phyloP scores from a whole-genome alignment of 495 filamentous ascomycete genomes.

The Penicillium pulvis region DNA sequence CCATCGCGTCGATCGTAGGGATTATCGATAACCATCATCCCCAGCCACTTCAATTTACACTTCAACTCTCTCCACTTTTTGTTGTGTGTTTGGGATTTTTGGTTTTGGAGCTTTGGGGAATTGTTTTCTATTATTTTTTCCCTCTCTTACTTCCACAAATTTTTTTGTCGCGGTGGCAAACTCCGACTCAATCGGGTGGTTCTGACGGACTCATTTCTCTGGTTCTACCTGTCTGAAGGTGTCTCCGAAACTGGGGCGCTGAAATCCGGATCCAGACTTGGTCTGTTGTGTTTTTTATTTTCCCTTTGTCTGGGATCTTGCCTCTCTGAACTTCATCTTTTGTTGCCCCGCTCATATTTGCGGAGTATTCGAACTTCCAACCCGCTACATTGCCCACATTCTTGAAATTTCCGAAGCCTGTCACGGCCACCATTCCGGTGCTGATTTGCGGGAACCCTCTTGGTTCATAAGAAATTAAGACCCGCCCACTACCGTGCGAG shows the following conservation, averaged over 20 bases:
- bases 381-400: constrained; percentile 12
- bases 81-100: constrained; percentile 9
- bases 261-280: constrained; percentile 31
- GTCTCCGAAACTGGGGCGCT: constrained; percentile 31
- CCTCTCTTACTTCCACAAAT: constrained; percentile 7
- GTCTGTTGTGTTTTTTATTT: constrained; percentile 30
- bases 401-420: constrained; percentile 8
- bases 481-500: neutral
- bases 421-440: neutral
- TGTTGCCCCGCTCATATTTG: constrained; percentile 5
- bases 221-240: constrained; percentile 37
- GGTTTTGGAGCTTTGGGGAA: constrained; percentile 2
- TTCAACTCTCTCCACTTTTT: constrained; percentile 3
- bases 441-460: neutral
- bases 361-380: constrained; percentile 8
- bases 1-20: constrained; percentile 38
- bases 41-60: constrained; percentile 27
- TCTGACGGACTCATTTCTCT: constrained; percentile 31
- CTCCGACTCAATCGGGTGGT: constrained; percentile 23
- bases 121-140: neutral
- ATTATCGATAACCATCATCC: constrained; percentile 38
- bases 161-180: constrained; percentile 41
- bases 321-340: neutral
- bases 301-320: constrained; percentile 16
- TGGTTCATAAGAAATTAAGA: neutral